Evolutionary conservation across 2,329 filamentous ascomycete genomes (phyloP), one percentile per base, ranked within the genome.

Genomic region (Colletotrichum limetticola): DNA sequence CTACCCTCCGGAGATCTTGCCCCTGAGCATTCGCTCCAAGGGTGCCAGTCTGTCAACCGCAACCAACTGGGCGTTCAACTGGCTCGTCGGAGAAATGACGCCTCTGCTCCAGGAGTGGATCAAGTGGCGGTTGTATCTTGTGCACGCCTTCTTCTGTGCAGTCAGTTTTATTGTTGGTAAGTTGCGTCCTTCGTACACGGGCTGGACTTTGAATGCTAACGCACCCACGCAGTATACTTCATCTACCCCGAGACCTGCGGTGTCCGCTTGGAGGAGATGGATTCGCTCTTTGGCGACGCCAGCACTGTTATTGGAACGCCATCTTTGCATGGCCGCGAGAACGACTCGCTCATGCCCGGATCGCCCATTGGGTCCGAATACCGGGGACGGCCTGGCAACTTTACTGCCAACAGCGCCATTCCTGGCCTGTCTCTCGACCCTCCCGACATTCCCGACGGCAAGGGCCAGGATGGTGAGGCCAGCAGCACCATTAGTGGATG

Each of bases 41-140:
- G 97, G 97, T 74, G 96, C 97, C 66, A 98, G 95, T 88, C 84
- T 99, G 81, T 98, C 96, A 74, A 98, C 97, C 1, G 97, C 97
- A 22, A 92, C 95, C 37, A 99, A 99, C 81, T 99, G 97, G 97
- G 95, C 96, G 1, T 98, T 97, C 84, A 99, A 99, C 84, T 99
- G 95, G 94, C 87, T 98, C 30, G 97, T 98, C 4, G 97, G 97
- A 76, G 94, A 97, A 83, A 90, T 98, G 87, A 99, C 97, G 0
- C 97, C 97, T 2, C 91, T 98, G 67, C 86, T 98, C 72, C 96
- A 99, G 82, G 94, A 97, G 78, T 91, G 89, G 84, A 98, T 99
- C 78, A 91, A 93, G 78, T 99, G 97, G 97, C 91, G 97, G 42
- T 86, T 98, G 74, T 99, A 99, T 79, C 89, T 99, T 60, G 87